Conservation (phyloP, 2,329 filamentous ascomycete genomes). For the Aaosphaeria pasadenensis region DNA sequence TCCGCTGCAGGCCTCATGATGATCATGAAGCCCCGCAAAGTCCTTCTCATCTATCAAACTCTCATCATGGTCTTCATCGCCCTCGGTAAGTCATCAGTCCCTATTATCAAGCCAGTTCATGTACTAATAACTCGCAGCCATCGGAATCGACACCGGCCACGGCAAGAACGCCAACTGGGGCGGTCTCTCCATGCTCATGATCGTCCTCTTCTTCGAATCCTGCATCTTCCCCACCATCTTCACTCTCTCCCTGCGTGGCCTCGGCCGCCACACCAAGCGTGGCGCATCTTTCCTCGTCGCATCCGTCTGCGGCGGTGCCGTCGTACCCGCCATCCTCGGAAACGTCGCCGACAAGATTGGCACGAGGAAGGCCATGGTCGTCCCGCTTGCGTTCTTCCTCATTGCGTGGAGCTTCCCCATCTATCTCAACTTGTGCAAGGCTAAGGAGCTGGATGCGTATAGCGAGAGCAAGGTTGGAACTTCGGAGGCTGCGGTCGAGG, state of each 20-base stretch:
- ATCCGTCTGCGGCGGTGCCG: constrained; percentile 35
- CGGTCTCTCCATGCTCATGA: constrained; percentile 34
- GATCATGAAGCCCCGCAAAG: constrained; percentile 33
- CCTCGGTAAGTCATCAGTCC: neutral
- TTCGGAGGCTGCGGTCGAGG: constrained; percentile 18
- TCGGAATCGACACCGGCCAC: constrained; percentile 29
- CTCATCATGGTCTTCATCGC: constrained; percentile 34
- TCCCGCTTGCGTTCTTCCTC: constrained; percentile 34
- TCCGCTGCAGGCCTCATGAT: constrained; percentile 37
- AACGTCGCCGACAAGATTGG: constrained; percentile 34
- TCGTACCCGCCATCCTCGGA: constrained; percentile 34
- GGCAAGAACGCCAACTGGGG: constrained; percentile 31
- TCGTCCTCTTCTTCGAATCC: constrained; percentile 38
- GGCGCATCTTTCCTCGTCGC: constrained; percentile 37
- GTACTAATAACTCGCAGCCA: constrained; percentile 30
- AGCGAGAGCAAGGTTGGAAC: constrained; percentile 28
- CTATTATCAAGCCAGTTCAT: constrained; percentile 3
- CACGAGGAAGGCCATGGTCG: constrained; percentile 33
- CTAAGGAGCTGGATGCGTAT: constrained; percentile 35
- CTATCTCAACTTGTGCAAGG: constrained; percentile 35
- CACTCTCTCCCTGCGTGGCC: constrained; percentile 34
- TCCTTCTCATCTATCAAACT: constrained; percentile 36
- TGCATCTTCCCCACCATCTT: constrained; percentile 41
- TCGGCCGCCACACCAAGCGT: constrained; percentile 40
- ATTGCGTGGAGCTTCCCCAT: constrained; percentile 36